These are phyloP conservation scores for Comarum palustre DNA, from an alignment of 306 rosid genomes.

Conservation along the genomic window DNA sequence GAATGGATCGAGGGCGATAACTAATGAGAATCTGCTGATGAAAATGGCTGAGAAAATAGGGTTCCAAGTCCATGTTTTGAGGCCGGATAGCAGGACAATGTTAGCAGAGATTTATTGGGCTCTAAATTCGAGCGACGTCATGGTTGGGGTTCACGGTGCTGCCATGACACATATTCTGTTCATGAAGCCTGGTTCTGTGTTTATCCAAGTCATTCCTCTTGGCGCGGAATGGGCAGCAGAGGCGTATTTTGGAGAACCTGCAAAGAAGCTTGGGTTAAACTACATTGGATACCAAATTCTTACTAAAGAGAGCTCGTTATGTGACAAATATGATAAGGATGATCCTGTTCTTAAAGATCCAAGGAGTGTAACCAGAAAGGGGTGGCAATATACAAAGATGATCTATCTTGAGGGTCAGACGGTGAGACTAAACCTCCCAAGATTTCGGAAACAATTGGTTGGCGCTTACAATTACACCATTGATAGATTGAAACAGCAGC, in stretches of 20 bases:
- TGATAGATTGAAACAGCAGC: background rate
- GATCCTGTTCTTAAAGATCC: slow-evolving; percentile 14
- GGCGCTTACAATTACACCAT: background rate
- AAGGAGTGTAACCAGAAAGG: background rate
- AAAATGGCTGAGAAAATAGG: slow-evolving; percentile 13
- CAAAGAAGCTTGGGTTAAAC: slow-evolving; percentile 6
- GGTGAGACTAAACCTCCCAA: slow-evolving; percentile 9
- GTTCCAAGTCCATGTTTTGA: slow-evolving; percentile 10
- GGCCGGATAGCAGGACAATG: background rate
- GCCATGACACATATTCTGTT: slow-evolving; percentile 25
- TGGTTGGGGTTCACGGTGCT: slow-evolving; percentile 28
- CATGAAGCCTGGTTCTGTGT: slow-evolving; percentile 12
- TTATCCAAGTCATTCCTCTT: slow-evolving; percentile 19
- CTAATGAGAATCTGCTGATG: slow-evolving; percentile 42
- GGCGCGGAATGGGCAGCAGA: slow-evolving; percentile 9
- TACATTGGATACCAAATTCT: slow-evolving; percentile 20
- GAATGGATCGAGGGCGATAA: slow-evolving; percentile 64
- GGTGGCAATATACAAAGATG: slow-evolving; percentile 3
- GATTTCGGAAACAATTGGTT: slow-evolving; percentile 9
- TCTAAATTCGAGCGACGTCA: background rate
- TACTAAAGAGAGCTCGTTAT: slow-evolving; percentile 12
- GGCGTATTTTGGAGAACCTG: slow-evolving; percentile 17
- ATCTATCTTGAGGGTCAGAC: slow-evolving; percentile 17
- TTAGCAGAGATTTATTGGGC: background rate
- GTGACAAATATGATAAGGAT: background rate